Evolutionary conservation across 148 eudicot species (phyloP), one percentile per base, ranked within the genome.

Genomic region (Suaeda aralocaspica): DNA sequence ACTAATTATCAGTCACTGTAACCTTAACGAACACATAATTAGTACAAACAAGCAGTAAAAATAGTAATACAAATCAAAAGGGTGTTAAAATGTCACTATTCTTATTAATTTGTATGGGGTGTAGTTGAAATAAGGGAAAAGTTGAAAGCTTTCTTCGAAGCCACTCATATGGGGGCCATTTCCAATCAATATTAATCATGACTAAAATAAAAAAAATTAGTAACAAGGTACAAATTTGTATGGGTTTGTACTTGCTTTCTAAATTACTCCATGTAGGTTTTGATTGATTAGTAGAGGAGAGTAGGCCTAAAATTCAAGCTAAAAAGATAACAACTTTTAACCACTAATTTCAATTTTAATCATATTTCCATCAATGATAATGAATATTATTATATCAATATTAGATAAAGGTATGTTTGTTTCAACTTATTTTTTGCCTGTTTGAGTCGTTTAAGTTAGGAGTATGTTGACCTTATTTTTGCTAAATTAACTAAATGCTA

Each of bases 91-190:
- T 61, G 46, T 49, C 44, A 42, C 45, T 62, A 16, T 36, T 36
- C 5, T 36, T 8, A 71, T 45, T 50, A 31, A n/a, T 13, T 48
- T 34, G 42, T 26, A 76, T 71, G 71, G 69, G 48, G 57, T 66
- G 69, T 45, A 42, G 61, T 39, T 52, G 53, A 65, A 64, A 9
- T 51, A 13, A 56, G 28, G 8, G 25, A 25, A 73, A 78, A 70
- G 55, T 21, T 67, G 26, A 60, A 22, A 64, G 45, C 74, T 73
- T 73, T 74, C 77, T 69, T 78, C 28, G 71, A 78, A 78, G 81
- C 59, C 25, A 78, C 78, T 78, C 81, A 64, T 73, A 62, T 62
- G 2, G 9, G 63, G 59, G 58, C 71, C 45, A 52, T 57, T 9
- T 41, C 44, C 48, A 72, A 31, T 49, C 67, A 59, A 41, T 16